Percentiles rank a stretch among this genome's conserved stretches.
phyloP scores from a whole-genome alignment of 2,329 filamentous ascomycete genomes.

The Capronia epimyces region DNA sequence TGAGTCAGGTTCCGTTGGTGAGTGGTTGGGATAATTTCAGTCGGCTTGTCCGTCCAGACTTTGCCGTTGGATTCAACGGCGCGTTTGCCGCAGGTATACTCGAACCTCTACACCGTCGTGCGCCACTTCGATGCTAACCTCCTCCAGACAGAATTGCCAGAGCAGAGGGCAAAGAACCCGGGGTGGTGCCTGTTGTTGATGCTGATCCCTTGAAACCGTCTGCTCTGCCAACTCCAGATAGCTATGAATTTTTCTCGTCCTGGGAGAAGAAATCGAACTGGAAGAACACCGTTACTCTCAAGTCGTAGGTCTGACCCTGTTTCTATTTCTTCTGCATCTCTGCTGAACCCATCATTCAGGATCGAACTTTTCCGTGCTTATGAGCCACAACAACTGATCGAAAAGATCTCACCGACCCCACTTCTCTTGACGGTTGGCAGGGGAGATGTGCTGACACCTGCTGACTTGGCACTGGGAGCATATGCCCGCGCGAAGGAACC shows the following conservation, averaged over 20 bases:
- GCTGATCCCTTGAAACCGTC: conserved; percentile 32
- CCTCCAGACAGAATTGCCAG: conserved; percentile 30
- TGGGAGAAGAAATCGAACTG: conserved; percentile 35
- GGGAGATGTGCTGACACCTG: conserved; percentile 35
- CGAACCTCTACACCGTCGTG: background rate
- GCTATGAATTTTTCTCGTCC: conserved; percentile 33
- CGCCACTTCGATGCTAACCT: background rate
- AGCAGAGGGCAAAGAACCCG: conserved; percentile 32
- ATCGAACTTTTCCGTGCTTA: conserved; percentile 26
- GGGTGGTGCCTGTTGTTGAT: conserved; percentile 33
- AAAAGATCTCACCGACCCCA: conserved; percentile 38
- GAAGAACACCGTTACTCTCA: conserved; percentile 39
- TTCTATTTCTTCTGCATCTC: conserved; percentile 10
- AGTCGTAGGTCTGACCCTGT: conserved; percentile 24
- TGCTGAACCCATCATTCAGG: conserved; percentile 7
- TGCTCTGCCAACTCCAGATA: conserved; percentile 35
- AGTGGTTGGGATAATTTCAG: conserved; percentile 37
- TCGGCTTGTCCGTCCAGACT: conserved; percentile 34
- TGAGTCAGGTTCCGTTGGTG: conserved; percentile 38
- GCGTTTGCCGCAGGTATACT: conserved; percentile 31
- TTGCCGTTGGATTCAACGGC: conserved; percentile 29
- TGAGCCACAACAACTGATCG: conserved; percentile 31
- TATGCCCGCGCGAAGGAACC: conserved; percentile 38
- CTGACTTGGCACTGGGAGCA: conserved; percentile 35
- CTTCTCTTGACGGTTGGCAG: conserved; percentile 36